Evolutionary conservation across 2,329 filamentous ascomycete species (phyloP).

Genomic region (Chaetomium sp.): DNA sequence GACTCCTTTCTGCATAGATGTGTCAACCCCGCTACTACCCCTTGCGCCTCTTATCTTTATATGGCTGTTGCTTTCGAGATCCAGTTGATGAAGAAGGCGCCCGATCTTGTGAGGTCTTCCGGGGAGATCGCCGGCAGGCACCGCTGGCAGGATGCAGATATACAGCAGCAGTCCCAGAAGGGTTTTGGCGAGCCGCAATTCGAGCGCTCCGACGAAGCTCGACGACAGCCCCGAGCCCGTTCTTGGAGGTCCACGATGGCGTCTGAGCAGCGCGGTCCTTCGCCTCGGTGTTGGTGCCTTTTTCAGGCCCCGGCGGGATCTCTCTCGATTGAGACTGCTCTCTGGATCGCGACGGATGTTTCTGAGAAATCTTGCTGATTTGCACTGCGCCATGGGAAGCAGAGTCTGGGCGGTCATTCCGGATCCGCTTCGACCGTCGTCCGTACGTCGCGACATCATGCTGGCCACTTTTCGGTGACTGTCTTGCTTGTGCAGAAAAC

Average conservation of each 20-base stretch:
- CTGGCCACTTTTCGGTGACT: not conserved
- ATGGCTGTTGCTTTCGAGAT: not conserved
- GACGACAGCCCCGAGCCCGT: not conserved
- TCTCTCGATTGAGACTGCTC: not conserved
- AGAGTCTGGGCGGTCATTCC: not conserved
- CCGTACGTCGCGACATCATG: not conserved
- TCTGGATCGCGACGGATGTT: not conserved
- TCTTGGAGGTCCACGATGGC: not conserved
- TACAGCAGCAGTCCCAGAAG: constrained; percentile 1
- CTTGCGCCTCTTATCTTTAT: not conserved
- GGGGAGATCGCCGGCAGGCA: not conserved
- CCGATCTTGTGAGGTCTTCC: not conserved
- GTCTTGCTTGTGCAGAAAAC: not conserved
- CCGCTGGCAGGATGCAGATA: not conserved
- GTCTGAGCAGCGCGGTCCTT: not conserved
- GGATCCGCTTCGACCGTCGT: constrained; percentile 1
- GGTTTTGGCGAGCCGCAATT: constrained; percentile 4
- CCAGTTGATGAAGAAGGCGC: not conserved
- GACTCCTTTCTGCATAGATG: not conserved
- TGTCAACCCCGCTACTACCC: not conserved
- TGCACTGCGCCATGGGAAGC: not conserved
- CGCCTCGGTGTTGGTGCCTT: not conserved
- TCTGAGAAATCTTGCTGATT: not conserved
- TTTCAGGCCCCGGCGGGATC: not conserved
- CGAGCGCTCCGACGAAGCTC: constrained; percentile 6